Base-by-base conservation (phyloP, 345 rosid genomes). In the Eutrema japonicum region DNA sequence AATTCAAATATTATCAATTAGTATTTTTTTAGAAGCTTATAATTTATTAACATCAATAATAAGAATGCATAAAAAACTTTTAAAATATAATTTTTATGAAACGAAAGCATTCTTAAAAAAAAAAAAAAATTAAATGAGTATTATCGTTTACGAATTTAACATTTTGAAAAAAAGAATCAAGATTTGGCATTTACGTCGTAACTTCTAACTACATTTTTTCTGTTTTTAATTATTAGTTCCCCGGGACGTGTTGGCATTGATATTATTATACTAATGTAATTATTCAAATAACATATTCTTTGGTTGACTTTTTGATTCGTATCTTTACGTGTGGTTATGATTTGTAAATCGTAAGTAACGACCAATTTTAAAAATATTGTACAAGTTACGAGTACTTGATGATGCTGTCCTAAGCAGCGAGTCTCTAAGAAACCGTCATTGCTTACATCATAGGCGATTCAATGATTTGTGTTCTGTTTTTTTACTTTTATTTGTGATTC, bases 251-350 rank as follows among this genome's bases (percentile, higher is more conserved):
- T 74, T 66, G 55, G 41, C 46, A 66, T 58, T 36, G 73, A 35
- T 54, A 67, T 49, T 54, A 67, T 49, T 66, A 22, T 8, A 18
- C 11, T 8, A 16, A 18, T 40, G 13, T 64, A 47, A 8, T 4
- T 37, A 49, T 61, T 8, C 2, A 37, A 2, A 36, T 45, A n/a
- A 16, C 29, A 65, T 14, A 37, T 10, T 48, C 0, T 30, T 41
- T 59, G 33, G 48, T 75, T 75, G 72, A 74, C 72, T 66, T 57
- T n/a, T 30, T 41, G 36, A 48, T 66, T 32, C 72, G 52, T 66
- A 66, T 42, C 67, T 74, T 74, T 58, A 66, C 78, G 14, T 49
- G 46, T 65, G 29, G 45, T 48, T 56, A 42, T 41, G 51, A 38
- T 49, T 49, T 49, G 66, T 41, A 53, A 51, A 41, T 50, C 76